Base-by-base conservation (phyloP, 176 grass and related monocot genomes). In the Echinochloa phyllopogon region DNA sequence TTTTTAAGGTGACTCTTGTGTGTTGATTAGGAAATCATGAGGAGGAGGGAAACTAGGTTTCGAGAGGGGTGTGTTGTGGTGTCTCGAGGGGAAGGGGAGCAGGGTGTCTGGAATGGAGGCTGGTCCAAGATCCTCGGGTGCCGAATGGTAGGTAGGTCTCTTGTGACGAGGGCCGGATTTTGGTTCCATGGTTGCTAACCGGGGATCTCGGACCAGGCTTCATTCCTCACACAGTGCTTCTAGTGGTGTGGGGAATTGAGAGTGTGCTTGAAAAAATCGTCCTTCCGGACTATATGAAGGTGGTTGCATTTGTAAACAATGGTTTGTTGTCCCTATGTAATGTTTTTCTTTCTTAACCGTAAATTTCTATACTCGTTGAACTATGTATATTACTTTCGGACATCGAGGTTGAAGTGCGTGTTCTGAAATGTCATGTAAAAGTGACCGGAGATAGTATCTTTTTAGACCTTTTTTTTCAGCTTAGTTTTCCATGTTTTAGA, bases 121-220 rank as follows among this genome's bases (percentile, higher is more conserved):
- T 88, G 81, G 15, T 84, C 87, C 87, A 88, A 88, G 87, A 84
- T 88, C 87, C 47, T 47, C 25, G 14, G 27, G n/a, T 33, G 18
- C 21, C 3, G 15, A 69, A 82, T 44, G 24, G 13, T 48, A 20
- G 65, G 58, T 1, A 15, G 13, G 37, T n/a, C n/a, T 12, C 27
- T 68, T 70, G 70, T 75, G 23, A 45, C 8, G 51, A 59, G 66
- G 58, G 41, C 53, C 1, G n/a, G n/a, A n/a, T 3, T 38, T 39
- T 48, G 40, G 38, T 78, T 40, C 14, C 0, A 56, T 10, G 76
- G 29, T 53, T 11, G 39, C 18, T 27, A 9, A 9, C 2, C 0
- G 43, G 56, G 65, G 86, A 72, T 83, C 80, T 88, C 81, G 81
- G 87, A 88, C 81, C 81, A 88, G 87, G 81, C 87, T 84, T 88